These are phyloP conservation scores for Mimosa pudica DNA, from an alignment of 306 rosid species.

Conservation along the genomic window DNA sequence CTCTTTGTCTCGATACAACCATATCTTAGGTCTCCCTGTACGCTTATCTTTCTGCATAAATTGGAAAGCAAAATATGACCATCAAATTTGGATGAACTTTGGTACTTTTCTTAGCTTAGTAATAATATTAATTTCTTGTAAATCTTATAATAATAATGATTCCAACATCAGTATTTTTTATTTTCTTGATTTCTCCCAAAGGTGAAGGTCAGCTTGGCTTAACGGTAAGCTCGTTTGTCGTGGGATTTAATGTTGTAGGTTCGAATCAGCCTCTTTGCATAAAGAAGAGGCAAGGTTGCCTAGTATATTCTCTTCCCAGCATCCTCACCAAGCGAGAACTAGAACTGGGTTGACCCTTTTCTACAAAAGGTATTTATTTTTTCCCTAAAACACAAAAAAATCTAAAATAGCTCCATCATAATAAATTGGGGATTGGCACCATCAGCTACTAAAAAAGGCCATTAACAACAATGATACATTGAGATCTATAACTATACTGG, in stretches of 20 bases:
- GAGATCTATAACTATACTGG: background rate
- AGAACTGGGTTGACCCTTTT: background rate
- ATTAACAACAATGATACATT: background rate
- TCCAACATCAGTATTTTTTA: background rate
- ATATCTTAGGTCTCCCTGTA: slow-evolving; percentile 86
- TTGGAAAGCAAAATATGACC: slow-evolving; percentile 29
- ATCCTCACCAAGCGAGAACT: too few relatives aligned
- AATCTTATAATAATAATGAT: background rate
- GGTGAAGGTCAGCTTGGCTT: background rate
- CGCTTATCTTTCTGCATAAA: slow-evolving; percentile 86
- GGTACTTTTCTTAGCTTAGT: too few relatives aligned
- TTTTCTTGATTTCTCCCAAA: background rate
- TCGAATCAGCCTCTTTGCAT: too few relatives aligned
- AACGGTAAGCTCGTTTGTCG: too few relatives aligned
- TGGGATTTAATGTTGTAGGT: too few relatives aligned
- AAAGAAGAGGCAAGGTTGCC: too few relatives aligned
- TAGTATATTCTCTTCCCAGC: too few relatives aligned
- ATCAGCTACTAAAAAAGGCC: background rate
- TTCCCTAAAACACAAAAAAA: background rate
- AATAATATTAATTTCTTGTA: too few relatives aligned
- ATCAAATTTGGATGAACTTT: background rate
- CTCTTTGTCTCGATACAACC: slow-evolving; percentile 87
- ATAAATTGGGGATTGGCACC: background rate
- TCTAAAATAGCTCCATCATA: background rate
- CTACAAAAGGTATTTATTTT: background rate